Evolutionary conservation across 2,329 filamentous ascomycete genomes (phyloP).

Genomic region (Talaromyces sp.): DNA sequence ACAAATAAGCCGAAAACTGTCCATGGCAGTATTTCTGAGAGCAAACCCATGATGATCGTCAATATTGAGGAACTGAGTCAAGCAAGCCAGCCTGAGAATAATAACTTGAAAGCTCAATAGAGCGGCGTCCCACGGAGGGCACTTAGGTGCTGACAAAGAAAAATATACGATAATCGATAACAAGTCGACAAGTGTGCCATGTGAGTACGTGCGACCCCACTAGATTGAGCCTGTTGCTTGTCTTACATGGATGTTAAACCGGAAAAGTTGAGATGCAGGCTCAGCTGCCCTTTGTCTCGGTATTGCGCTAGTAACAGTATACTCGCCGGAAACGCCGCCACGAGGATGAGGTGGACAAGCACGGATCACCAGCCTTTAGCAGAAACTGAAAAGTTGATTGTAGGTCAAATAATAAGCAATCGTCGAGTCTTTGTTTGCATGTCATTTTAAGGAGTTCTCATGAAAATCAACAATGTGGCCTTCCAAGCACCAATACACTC

Average conservation of each 20-base stretch:
- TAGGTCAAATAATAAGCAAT: background rate
- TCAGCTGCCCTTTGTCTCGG: background rate
- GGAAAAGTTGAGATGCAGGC: no score
- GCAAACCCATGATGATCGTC: background rate
- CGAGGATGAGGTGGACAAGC: background rate
- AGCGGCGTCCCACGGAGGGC: no score
- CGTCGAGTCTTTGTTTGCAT: background rate
- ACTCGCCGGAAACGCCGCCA: background rate
- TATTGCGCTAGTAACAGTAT: background rate
- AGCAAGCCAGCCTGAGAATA: background rate
- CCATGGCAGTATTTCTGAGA: background rate
- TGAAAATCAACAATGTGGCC: background rate
- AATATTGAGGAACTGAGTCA: background rate
- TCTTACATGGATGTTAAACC: no score
- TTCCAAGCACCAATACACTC: background rate
- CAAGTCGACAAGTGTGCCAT: no score
- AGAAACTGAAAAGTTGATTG: background rate
- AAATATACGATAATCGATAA: no score
- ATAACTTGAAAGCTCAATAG: no score
- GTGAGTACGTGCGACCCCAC: no score
- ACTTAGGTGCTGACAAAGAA: no score
- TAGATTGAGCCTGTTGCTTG: no score
- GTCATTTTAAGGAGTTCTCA: background rate
- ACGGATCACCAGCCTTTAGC: background rate
- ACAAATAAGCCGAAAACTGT: background rate